Evolutionary conservation across 306 rosid species (phyloP), one percentile per base, ranked within the genome.

Genomic region (Arachis hypogaea): DNA sequence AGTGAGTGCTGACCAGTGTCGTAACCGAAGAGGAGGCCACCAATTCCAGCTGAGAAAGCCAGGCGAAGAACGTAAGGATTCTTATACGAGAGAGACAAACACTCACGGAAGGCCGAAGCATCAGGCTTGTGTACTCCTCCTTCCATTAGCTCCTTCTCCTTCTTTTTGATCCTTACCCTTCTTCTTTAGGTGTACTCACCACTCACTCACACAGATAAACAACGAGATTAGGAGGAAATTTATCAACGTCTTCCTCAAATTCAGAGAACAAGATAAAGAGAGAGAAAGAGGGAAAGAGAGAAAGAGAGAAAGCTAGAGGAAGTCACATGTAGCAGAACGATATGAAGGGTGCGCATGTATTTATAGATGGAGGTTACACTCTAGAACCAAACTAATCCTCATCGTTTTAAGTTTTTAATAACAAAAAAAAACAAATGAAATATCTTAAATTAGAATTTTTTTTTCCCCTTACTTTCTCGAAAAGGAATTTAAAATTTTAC

Each of bases 21-120:
- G 6, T 83, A 83, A 52, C 87, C 87, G 41, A 83, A 83, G 47
- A 83, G 87, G 36, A 83, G 80, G 29, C 87, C 87, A 41, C 87
- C 87, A 6, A 83, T 83, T 68, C 87, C 87, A 9, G 87, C 87
- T 29, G 87, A 83, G 30, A 83, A 83, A 72, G 87, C 87, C 0
- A 83, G 87, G 4, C 82, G 84, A 67, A 83, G 87, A 29, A 83
- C 66, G 50, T 76, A 83, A 50, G 87, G 87, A 30, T 83, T 83
- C 63, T 83, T 83, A 76, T 79, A 72, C 0, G 87, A 83, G 2
- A 83, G 82, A 6, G 84, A 65, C 14, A 83, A 6, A 9, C 87
- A 83, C 68, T 79, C 87, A 22, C 84, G 72, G 36, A 79, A 83
- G 28, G 87, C 87, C 2, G 87, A 83, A 2, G 80, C 11, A 59